Evolutionary conservation across 768 basidiomycete genomes (phyloP).

Genomic region (Xerocomellus dryophilus): DNA sequence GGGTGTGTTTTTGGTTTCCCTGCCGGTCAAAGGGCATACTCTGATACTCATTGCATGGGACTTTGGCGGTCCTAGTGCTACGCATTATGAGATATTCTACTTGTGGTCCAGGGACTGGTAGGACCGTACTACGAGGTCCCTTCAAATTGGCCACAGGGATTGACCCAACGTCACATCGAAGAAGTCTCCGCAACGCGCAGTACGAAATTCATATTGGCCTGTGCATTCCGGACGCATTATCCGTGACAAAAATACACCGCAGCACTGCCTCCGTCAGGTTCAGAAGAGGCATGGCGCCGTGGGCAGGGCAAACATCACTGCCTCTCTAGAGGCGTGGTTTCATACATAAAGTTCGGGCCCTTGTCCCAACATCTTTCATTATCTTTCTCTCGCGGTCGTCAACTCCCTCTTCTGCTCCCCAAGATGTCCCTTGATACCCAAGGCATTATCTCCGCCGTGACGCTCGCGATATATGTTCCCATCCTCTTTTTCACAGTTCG

Average conservation of each 20-base stretch:
- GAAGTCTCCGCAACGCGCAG: background rate
- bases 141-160: no score
- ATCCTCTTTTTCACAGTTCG: conserved; percentile 45
- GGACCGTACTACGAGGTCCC: no score
- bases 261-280: conserved; percentile 15
- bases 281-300: no score
- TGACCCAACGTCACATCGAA: no score
- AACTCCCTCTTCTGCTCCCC: background rate
- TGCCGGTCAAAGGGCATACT: background rate
- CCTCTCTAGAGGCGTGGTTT: conserved; percentile 9
- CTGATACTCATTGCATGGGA: no score
- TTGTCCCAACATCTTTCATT: background rate
- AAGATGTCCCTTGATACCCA: conserved; percentile 38
- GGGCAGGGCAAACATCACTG: conserved; percentile 14
- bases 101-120: no score
- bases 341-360: conserved; percentile 19
- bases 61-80: no score
- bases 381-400: background rate
- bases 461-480: conserved; percentile 59
- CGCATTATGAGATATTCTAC: no score
- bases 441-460: conserved; percentile 55
- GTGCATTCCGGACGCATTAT: no score
- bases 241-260: background rate
- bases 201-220: background rate
- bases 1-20: background rate